Percentiles rank a stretch among this genome's conserved stretches.
Conservation (phyloP, 148 eudicot genomes). For the Fagopyrum esculentum region DNA sequence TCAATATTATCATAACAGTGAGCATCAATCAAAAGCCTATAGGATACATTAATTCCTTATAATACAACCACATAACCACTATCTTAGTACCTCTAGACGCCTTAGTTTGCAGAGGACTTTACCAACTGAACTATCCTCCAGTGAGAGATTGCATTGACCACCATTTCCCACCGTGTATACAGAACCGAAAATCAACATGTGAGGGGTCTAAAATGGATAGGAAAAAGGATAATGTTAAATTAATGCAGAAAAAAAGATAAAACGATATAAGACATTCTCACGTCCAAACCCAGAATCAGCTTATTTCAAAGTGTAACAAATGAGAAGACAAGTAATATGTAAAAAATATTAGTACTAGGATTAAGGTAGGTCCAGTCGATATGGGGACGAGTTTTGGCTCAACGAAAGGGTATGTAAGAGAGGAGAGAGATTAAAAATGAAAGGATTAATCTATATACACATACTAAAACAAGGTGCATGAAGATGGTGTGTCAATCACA, state of each 20-base stretch:
- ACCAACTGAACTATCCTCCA: conserved; percentile 59
- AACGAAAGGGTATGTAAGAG: too few species aligned
- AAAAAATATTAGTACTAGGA: too few species aligned
- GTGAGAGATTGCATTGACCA: conserved; percentile 61
- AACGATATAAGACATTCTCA: neutral
- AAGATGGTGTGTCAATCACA: too few species aligned
- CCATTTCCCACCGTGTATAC: conserved; percentile 80
- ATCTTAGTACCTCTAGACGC: conserved; percentile 48
- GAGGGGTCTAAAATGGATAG: conserved; percentile 50
- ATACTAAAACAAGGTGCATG: too few species aligned
- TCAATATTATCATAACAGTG: neutral
- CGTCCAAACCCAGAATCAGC: neutral
- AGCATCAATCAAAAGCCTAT: neutral
- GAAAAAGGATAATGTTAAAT: neutral
- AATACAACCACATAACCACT: neutral
- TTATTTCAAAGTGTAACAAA: too few species aligned
- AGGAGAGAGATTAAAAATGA: too few species aligned
- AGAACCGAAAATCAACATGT: conserved; percentile 39
- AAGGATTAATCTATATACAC: too few species aligned
- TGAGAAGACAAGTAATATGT: too few species aligned
- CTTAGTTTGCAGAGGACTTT: conserved; percentile 70
- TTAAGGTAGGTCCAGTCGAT: too few species aligned
- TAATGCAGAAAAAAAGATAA: conserved; percentile 10
- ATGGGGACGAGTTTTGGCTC: too few species aligned
- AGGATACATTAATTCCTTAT: neutral